These are phyloP conservation scores for Misopates orontium DNA, from an alignment of 257 asterid species.

Conservation along the genomic window DNA sequence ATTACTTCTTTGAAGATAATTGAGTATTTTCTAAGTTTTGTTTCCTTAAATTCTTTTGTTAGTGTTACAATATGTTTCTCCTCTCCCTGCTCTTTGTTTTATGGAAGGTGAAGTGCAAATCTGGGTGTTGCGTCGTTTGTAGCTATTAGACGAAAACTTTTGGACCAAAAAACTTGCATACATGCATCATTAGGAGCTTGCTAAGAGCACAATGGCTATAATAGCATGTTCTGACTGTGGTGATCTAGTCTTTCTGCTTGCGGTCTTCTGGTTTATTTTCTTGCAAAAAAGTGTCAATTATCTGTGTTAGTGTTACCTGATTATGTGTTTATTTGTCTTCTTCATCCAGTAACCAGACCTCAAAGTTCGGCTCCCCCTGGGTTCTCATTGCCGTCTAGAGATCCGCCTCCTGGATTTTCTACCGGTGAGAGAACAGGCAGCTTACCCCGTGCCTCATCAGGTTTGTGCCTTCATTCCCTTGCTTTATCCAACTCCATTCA, in stretches of 20 bases:
- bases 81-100: no score
- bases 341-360: conserved; percentile 54
- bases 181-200: background rate
- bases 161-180: background rate
- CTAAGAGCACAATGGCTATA: background rate
- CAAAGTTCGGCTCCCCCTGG: conserved; percentile 86
- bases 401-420: conserved; percentile 84
- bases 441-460: conserved; percentile 53
- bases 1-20: no score
- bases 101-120: no score
- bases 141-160: background rate
- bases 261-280: background rate
- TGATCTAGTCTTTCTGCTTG: background rate
- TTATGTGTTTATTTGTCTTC: conserved; percentile 15
- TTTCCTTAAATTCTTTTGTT: no score
- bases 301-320: background rate
- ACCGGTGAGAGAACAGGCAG: conserved; percentile 47
- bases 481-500: background rate
- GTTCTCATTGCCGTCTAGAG: conserved; percentile 66
- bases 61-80: no score
- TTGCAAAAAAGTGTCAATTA: background rate
- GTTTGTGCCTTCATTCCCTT: conserved; percentile 31
- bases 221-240: background rate
- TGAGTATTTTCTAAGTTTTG: no score
- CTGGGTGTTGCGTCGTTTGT: background rate